Conservation (phyloP, 176 grass and related monocot genomes). For the Oropetium thomaeum region DNA sequence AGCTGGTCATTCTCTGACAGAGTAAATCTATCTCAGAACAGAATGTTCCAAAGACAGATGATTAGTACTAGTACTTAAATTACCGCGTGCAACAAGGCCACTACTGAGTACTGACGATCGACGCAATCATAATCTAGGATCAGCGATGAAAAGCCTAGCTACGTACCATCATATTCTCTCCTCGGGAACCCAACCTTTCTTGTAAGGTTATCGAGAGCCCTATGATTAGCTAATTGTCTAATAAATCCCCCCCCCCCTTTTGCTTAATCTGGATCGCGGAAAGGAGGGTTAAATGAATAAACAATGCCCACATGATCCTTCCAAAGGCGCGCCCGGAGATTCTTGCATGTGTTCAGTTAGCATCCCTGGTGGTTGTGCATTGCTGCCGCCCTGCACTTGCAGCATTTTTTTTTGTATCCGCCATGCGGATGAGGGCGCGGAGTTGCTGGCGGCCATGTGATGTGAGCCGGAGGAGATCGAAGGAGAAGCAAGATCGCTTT, state of each 20-base stretch:
- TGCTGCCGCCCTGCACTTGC: slow-evolving; percentile 21
- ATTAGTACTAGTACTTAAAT: slow-evolving; percentile 19
- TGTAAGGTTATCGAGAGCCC: background rate
- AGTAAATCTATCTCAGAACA: slow-evolving; percentile 7
- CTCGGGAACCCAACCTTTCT: background rate
- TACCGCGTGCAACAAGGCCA: background rate
- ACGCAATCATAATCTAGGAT: slow-evolving; percentile 10
- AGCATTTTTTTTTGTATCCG: slow-evolving; percentile 17
- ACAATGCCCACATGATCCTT: slow-evolving; percentile 20
- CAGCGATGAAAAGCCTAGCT: slow-evolving; percentile 19
- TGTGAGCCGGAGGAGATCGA: no score
- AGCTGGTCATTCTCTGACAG: slow-evolving; percentile 32
- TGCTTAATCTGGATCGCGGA: slow-evolving; percentile 18
- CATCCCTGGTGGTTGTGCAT: slow-evolving; percentile 9
- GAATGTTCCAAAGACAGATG: slow-evolving; percentile 32
- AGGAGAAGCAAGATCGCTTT: slow-evolving; percentile 3
- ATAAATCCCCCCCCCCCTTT: background rate
- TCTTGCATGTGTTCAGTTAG: slow-evolving; percentile 54
- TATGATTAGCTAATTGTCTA: slow-evolving; percentile 31
- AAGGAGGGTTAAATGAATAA: background rate
- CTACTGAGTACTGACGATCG: no score
- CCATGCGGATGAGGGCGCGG: slow-evolving; percentile 13
- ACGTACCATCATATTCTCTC: no score
- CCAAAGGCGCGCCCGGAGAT: slow-evolving; percentile 34
- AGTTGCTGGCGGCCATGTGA: slow-evolving; percentile 38